A percentile compares a stretch with the other conserved stretches of the same genome.
These are phyloP conservation scores for Carex kokanica DNA, from an alignment of 176 grass and related monocot genomes.

Conservation along the genomic window DNA sequence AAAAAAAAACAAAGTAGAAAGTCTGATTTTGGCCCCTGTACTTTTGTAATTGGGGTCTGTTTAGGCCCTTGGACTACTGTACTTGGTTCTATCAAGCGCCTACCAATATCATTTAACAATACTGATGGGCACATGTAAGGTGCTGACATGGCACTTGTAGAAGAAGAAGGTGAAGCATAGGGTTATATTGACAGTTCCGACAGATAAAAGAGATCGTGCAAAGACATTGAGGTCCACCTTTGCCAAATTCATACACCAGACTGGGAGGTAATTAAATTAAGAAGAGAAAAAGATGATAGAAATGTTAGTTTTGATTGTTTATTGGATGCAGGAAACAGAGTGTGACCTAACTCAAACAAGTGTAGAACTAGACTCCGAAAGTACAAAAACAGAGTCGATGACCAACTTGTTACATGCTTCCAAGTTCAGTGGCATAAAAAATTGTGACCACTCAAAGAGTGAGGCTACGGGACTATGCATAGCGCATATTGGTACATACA, in stretches of 20 bases:
- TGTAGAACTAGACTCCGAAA: neutral
- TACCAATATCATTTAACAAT: too few species aligned
- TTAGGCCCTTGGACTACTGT: conserved; percentile 1
- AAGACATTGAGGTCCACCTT: too few species aligned
- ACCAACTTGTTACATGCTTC: neutral
- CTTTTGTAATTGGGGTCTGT: neutral
- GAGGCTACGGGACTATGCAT: too few species aligned
- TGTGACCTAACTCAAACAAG: neutral
- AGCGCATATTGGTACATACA: too few species aligned
- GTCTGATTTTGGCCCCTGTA: neutral
- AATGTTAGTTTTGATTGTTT: conserved; percentile 16
- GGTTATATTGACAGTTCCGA: too few species aligned
- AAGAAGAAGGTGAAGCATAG: too few species aligned
- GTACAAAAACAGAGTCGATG: neutral
- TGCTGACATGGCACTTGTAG: neutral
- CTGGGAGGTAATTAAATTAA: neutral
- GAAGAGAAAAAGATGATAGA: neutral
- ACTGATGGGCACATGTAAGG: neutral
- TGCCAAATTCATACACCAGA: too few species aligned
- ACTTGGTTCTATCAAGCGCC: neutral
- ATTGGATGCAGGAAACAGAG: neutral
- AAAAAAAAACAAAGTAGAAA: neutral
- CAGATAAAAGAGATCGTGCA: too few species aligned
- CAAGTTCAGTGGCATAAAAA: neutral
- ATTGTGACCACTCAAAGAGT: neutral